Conservation (phyloP, 2,329 filamentous ascomycete species). For the Ophiocordyceps australis region DNA sequence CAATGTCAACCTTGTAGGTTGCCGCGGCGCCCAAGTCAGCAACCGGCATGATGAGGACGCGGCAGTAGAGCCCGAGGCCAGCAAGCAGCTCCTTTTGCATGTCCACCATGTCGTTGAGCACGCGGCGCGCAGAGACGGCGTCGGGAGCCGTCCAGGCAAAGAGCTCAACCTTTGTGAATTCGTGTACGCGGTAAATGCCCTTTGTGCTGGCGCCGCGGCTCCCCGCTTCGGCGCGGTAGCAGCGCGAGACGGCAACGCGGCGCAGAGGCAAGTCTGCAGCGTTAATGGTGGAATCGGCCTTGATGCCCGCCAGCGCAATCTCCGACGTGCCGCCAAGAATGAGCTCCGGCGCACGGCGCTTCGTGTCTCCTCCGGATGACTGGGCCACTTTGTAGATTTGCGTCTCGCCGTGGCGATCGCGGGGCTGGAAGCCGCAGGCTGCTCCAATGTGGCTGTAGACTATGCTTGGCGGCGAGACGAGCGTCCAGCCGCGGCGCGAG, state of each 20-base stretch:
- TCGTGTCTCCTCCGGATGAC: conserved; percentile 39
- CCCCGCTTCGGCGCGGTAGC: conserved; percentile 89
- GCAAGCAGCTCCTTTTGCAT: conserved; percentile 74
- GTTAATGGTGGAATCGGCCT: conserved; percentile 53
- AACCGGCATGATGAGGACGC: conserved; percentile 83
- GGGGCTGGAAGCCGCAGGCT: conserved; percentile 86
- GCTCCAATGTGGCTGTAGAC: conserved; percentile 83
- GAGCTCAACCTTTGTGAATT: conserved; percentile 97
- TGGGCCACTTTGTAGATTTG: conserved; percentile 75
- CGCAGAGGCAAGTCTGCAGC: conserved; percentile 54
- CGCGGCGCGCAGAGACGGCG: conserved; percentile 22
- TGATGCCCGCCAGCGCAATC: conserved; percentile 85
- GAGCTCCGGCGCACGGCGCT: conserved; percentile 45
- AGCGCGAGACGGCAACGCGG: conserved; percentile 71
- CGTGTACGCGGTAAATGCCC: conserved; percentile 89
- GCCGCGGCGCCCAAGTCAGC: conserved; percentile 81
- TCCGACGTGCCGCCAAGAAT: conserved; percentile 80
- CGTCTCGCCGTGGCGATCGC: conserved; percentile 78
- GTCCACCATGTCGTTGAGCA: conserved; percentile 73
- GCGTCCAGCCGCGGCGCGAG: conserved; percentile 56
- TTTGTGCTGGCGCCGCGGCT: conserved; percentile 81
- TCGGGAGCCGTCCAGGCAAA: conserved; percentile 74
- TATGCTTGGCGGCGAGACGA: conserved; percentile 70
- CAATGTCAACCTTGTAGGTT: conserved; percentile 76
- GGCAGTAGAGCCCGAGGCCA: conserved; percentile 63